Evolutionary conservation across 176 grass and related monocot genomes (phyloP).

Genomic region (Triticum timopheevii): DNA sequence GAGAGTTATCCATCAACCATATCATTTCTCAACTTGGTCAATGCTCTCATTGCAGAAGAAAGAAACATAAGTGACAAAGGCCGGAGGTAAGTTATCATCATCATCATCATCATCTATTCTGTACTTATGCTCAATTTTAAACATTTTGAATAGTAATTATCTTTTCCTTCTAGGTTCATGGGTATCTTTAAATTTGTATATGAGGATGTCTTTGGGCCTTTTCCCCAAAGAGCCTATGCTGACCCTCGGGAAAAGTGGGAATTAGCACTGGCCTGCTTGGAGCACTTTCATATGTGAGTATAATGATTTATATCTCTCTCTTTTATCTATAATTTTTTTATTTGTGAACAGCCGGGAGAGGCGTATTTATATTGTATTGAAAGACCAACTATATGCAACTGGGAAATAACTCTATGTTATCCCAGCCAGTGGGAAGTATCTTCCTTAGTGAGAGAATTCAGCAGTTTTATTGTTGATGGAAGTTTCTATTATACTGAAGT

Average conservation of each 20-base stretch:
- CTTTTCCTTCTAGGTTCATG: slow-evolving; percentile 59
- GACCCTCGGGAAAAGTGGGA: slow-evolving; percentile 94
- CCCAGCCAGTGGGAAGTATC: background rate
- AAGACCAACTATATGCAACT: background rate
- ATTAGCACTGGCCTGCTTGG: slow-evolving; percentile 80
- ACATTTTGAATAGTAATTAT: background rate
- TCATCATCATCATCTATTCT: slow-evolving; percentile 24
- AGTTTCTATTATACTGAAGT: background rate
- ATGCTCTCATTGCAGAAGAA: slow-evolving; percentile 94
- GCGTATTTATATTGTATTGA: background rate
- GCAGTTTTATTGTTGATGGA: slow-evolving; percentile 10
- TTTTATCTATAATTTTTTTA: slow-evolving; percentile 11
- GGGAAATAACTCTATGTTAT: background rate
- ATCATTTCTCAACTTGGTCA: slow-evolving; percentile 94
- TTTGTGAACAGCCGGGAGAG: background rate
- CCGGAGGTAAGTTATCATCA: slow-evolving; percentile 52
- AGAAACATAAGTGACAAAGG: slow-evolving; percentile 78
- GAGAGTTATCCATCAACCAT: slow-evolving; percentile 97
- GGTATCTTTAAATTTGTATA: slow-evolving; percentile 97
- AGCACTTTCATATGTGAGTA: slow-evolving; percentile 91
- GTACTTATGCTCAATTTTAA: slow-evolving; percentile 9
- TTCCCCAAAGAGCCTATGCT: slow-evolving; percentile 89
- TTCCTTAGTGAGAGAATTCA: background rate
- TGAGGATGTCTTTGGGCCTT: slow-evolving; percentile 92
- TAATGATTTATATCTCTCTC: background rate